Evolutionary conservation across 2,329 filamentous ascomycete species (phyloP).

Genomic region (Zalaria sp.): DNA sequence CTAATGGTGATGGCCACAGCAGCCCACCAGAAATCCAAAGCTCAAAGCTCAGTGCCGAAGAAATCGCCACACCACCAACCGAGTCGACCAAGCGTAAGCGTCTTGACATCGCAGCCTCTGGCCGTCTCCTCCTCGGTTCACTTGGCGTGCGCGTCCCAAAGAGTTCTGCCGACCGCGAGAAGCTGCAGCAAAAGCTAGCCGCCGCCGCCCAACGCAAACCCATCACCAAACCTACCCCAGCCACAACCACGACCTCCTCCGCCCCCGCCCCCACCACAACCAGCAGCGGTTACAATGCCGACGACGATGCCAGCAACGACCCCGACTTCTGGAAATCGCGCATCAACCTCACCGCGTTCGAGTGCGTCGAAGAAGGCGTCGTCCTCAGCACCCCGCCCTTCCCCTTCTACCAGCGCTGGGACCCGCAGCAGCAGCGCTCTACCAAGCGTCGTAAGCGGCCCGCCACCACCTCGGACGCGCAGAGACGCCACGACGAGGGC

Average conservation of each 20-base stretch:
- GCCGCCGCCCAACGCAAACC: constrained; percentile 4
- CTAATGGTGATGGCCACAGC: too few species aligned
- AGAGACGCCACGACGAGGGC: constrained; percentile 26
- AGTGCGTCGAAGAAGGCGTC: constrained; percentile 62
- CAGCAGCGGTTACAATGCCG: constrained; percentile 7
- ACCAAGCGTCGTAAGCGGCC: constrained; percentile 20
- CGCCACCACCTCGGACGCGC: constrained; percentile 27
- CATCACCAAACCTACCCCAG: constrained; percentile 4
- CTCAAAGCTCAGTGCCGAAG: too few species aligned
- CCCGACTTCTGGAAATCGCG: constrained; percentile 58
- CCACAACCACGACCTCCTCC: constrained; percentile 12
- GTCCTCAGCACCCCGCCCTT: constrained; percentile 67
- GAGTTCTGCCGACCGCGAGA: constrained; percentile 52
- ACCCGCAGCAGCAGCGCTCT: constrained; percentile 52
- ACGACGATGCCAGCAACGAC: constrained; percentile 26
- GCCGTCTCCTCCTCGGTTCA: constrained; percentile 57
- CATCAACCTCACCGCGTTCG: constrained; percentile 64
- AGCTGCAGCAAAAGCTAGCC: constrained; percentile 41
- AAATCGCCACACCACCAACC: too few species aligned
- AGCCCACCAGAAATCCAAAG: too few species aligned
- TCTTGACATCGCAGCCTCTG: constrained; percentile 47
- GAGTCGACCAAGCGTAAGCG: background rate
- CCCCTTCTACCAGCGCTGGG: constrained; percentile 77
- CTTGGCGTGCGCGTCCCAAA: constrained; percentile 57
- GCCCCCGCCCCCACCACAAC: constrained; percentile 11